Conservation (phyloP, 805 yeast genomes). For the Priceomyces carsonii region DNA sequence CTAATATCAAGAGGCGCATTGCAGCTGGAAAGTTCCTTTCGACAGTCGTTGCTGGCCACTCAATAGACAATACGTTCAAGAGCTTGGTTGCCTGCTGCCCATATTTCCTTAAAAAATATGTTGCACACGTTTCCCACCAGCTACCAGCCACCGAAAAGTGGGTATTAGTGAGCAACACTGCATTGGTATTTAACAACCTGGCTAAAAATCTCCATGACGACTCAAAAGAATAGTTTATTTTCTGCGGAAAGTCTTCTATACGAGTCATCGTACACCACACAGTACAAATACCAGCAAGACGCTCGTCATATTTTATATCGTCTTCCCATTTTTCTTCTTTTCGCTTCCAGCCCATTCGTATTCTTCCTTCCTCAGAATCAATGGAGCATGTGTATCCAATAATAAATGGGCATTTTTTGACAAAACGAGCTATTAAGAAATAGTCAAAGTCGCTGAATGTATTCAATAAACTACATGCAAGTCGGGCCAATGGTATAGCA, state of each 20-base stretch:
- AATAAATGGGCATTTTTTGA: slow-evolving; percentile 86
- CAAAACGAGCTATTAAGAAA: slow-evolving; percentile 72
- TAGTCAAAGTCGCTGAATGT: slow-evolving; percentile 52
- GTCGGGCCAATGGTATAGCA: slow-evolving; percentile 75
- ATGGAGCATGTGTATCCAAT: slow-evolving; percentile 78
- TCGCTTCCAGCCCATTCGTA: slow-evolving; percentile 86
- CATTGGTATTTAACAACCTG: slow-evolving; percentile 61
- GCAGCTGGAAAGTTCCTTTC: slow-evolving; percentile 71
- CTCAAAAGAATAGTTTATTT: slow-evolving; percentile 47
- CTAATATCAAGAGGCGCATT: slow-evolving; percentile 69
- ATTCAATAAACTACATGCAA: slow-evolving; percentile 56
- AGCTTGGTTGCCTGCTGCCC: slow-evolving; percentile 73
- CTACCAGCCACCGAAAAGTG: slow-evolving; percentile 72
- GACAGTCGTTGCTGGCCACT: slow-evolving; percentile 54
- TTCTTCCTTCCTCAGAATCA: slow-evolving; percentile 80
- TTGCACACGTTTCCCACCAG: slow-evolving; percentile 91
- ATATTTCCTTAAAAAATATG: slow-evolving; percentile 53
- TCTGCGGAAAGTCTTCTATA: slow-evolving; percentile 15
- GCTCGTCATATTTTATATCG: slow-evolving; percentile 73
- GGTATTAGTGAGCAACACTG: slow-evolving; percentile 54
- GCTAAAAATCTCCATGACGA: slow-evolving; percentile 72
- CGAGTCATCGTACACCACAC: slow-evolving; percentile 77
- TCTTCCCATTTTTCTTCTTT: slow-evolving; percentile 56
- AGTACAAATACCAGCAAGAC: slow-evolving; percentile 83
- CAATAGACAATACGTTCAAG: slow-evolving; percentile 43